phyloP scores from a whole-genome alignment of 177 flowering plant species.

The Vitis hybrid region DNA sequence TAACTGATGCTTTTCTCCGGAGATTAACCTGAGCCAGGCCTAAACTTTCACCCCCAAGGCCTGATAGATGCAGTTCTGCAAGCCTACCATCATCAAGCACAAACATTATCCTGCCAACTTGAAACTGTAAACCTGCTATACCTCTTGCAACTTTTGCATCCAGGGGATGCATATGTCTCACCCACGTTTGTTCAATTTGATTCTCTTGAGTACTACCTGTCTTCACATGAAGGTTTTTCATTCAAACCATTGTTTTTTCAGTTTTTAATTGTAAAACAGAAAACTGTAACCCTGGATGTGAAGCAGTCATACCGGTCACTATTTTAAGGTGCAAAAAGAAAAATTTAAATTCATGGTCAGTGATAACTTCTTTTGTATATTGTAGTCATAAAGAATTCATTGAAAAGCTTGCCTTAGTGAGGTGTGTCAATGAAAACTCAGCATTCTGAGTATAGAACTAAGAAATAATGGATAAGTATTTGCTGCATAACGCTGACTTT shows the following conservation, averaged over 20 bases:
- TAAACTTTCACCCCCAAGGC: constrained; percentile 51
- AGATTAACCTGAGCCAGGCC: constrained; percentile 38
- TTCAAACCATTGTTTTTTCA: not conserved
- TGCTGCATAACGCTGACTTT: no score
- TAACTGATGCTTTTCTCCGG: constrained; percentile 45
- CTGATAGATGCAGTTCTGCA: constrained; percentile 73
- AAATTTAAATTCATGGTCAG: no score
- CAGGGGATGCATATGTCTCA: constrained; percentile 62
- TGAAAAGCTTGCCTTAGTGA: not conserved
- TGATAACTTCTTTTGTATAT: no score
- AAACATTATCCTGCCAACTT: constrained; percentile 61
- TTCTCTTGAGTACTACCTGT: constrained; percentile 49
- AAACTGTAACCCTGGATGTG: no score
- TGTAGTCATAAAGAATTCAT: no score
- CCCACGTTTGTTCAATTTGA: constrained; percentile 49
- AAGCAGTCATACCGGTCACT: no score
- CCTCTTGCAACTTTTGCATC: constrained; percentile 70
- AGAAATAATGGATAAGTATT: not conserved
- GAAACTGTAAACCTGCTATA: constrained; percentile 58
- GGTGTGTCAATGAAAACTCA: not conserved
- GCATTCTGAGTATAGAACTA: no score
- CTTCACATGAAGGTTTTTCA: constrained; percentile 18
- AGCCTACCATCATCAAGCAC: constrained; percentile 85
- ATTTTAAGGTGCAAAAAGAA: no score
- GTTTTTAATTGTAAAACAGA: not conserved